Percentiles rank a stretch among this genome's conserved stretches.
These are phyloP conservation scores for Candida multigemmis DNA, from an alignment of 805 yeast species.

Conservation along the genomic window DNA sequence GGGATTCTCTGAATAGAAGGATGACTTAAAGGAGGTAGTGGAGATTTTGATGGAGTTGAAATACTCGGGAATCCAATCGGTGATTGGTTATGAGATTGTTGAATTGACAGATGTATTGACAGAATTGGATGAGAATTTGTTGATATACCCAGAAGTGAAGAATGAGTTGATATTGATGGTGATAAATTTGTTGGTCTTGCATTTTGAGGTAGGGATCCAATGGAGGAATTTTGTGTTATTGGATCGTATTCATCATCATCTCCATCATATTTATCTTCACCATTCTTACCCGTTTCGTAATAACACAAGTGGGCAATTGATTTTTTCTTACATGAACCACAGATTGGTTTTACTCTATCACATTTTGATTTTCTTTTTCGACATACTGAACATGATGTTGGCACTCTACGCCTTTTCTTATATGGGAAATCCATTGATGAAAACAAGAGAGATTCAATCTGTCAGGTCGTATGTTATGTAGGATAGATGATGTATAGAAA, in stretches of 20 bases:
- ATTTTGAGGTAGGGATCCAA: neutral
- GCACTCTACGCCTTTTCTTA: constrained; percentile 30
- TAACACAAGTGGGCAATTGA: constrained; percentile 34
- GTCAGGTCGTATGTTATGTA: too few relatives aligned
- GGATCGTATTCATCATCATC: neutral
- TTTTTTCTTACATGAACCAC: constrained; percentile 34
- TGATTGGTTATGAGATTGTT: too few relatives aligned
- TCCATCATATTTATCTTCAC: constrained; percentile 2
- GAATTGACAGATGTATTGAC: too few relatives aligned
- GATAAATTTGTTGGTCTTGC: constrained; percentile 3
- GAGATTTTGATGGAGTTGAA: too few relatives aligned
- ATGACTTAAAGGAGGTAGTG: too few relatives aligned
- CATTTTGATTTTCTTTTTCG: constrained; percentile 34
- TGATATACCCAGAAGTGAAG: too few relatives aligned
- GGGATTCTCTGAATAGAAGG: too few relatives aligned
- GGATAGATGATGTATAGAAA: too few relatives aligned
- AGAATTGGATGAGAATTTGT: too few relatives aligned
- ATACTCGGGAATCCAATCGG: too few relatives aligned
- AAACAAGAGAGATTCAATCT: too few relatives aligned
- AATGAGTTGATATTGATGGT: too few relatives aligned
- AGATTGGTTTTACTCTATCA: constrained; percentile 32
- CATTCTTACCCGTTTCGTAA: constrained; percentile 17
- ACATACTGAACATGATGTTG: constrained; percentile 36
- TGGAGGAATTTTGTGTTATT: constrained; percentile 1
- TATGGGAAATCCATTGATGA: constrained; percentile 14